Percentiles rank a stretch among this genome's conserved stretches.
Conservation (phyloP, 257 asterid species). For the Ilex asprella region DNA sequence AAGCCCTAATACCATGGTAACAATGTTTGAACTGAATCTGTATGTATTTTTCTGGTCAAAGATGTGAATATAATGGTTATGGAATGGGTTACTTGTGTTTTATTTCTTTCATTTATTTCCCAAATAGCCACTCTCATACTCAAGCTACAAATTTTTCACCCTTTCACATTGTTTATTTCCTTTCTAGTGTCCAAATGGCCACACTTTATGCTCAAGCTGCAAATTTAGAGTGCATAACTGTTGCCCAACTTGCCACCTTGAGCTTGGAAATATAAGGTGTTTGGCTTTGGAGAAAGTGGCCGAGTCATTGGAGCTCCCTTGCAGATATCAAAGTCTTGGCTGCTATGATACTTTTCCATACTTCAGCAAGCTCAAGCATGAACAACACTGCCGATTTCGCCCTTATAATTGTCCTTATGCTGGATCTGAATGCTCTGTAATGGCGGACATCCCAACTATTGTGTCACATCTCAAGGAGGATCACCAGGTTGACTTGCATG, state of each 20-base stretch:
- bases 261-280: slow-evolving; percentile 73
- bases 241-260: slow-evolving; percentile 65
- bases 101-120: background rate
- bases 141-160: background rate
- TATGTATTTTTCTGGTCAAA: no score
- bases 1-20: no score
- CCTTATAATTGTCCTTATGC: slow-evolving; percentile 83
- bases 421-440: slow-evolving; percentile 67
- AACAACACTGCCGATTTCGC: slow-evolving; percentile 56
- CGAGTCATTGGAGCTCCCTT: slow-evolving; percentile 68
- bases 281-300: slow-evolving; percentile 84
- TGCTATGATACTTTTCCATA: slow-evolving; percentile 59
- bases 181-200: slow-evolving; percentile 80
- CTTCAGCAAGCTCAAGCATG: slow-evolving; percentile 61
- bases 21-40: no score
- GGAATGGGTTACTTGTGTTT: background rate
- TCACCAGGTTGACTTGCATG: slow-evolving; percentile 82
- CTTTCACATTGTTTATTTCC: background rate
- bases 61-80: background rate
- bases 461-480: slow-evolving; percentile 74
- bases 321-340: slow-evolving; percentile 60
- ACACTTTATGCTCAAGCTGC: slow-evolving; percentile 70
- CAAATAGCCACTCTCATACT: background rate
- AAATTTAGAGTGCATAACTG: slow-evolving; percentile 36
- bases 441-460: slow-evolving; percentile 59